Evolutionary conservation across 1,139 yeast species (phyloP).

Genomic region (Pichia kudriavzevii): DNA sequence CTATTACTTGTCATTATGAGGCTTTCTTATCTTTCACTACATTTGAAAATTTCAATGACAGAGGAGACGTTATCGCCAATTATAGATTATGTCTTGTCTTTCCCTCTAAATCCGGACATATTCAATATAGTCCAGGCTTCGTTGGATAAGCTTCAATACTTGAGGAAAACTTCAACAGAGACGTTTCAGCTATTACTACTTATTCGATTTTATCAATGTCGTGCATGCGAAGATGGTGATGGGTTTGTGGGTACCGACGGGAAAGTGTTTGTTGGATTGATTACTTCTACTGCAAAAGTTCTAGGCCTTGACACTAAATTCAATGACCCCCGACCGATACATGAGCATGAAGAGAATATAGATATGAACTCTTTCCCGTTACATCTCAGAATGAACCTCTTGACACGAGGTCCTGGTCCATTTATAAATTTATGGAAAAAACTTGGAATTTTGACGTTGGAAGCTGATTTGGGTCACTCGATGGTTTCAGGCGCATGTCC

Average conservation of each 20-base stretch:
- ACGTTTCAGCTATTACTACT: slow-evolving; percentile 35
- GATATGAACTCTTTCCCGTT: slow-evolving; percentile 6
- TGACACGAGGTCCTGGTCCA: slow-evolving; percentile 8
- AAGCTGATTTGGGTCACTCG: slow-evolving; percentile 34
- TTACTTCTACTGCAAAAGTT: slow-evolving; percentile 37
- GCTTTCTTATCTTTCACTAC: slow-evolving; percentile 32
- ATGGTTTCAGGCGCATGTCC: slow-evolving; percentile 36
- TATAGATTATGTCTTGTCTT: slow-evolving; percentile 2
- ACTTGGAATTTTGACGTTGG: slow-evolving; percentile 26
- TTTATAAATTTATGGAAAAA: slow-evolving; percentile 24
- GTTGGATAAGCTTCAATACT: slow-evolving; percentile 29
- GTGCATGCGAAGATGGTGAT: slow-evolving; percentile 50
- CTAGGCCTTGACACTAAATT: slow-evolving; percentile 39
- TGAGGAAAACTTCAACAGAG: slow-evolving; percentile 29
- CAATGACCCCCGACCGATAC: no score
- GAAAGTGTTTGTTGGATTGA: slow-evolving; percentile 31
- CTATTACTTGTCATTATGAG: slow-evolving; percentile 36
- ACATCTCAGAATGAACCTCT: slow-evolving; percentile 5
- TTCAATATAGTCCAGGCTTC: slow-evolving; percentile 29
- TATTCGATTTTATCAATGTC: slow-evolving; percentile 33
- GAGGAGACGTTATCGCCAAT: slow-evolving; percentile 10
- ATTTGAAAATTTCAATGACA: slow-evolving; percentile 27
- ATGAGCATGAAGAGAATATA: slow-evolving; percentile 1
- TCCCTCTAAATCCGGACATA: slow-evolving; percentile 31
- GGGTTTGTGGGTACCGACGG: slow-evolving; percentile 29